A percentile compares a stretch with the other conserved stretches of the same genome.
Evolutionary conservation across 306 rosid genomes (phyloP).

Genomic region (Astragalus membranaceus): DNA sequence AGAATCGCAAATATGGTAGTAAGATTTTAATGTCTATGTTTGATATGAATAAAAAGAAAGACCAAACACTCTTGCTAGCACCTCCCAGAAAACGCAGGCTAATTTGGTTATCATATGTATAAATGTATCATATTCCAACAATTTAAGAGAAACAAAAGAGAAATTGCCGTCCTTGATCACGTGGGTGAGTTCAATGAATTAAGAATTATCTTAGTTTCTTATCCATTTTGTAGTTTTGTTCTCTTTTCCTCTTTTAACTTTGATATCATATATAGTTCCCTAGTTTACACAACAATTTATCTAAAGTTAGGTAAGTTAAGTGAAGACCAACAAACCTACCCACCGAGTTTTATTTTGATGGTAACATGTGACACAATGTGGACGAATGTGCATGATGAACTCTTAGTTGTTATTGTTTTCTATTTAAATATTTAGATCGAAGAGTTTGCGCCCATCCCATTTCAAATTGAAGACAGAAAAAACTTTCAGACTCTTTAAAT

Average conservation of each 20-base stretch:
- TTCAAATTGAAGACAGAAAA: too few species aligned
- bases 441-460: too few species aligned
- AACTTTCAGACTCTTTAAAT: too few species aligned
- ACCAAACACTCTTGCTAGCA: neutral
- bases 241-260: neutral
- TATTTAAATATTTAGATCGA: too few species aligned
- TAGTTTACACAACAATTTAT: neutral
- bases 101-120: neutral
- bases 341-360: slow-evolving; percentile 12
- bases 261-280: neutral
- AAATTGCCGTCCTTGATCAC: neutral
- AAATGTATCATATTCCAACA: neutral
- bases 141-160: too few species aligned
- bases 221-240: neutral
- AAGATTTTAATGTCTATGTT: neutral
- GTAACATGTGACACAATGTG: slow-evolving; percentile 14
- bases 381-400: neutral
- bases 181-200: neutral
- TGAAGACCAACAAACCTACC: slow-evolving; percentile 8
- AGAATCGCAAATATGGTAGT: slow-evolving; percentile 26
- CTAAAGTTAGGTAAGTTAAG: slow-evolving; percentile 1
- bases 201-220: neutral
- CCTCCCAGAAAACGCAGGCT: too few species aligned
- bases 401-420: too few species aligned
- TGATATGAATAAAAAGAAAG: neutral